These are phyloP conservation scores for Yarrowia deformans DNA, from an alignment of 805 yeast genomes.

Conservation along the genomic window DNA sequence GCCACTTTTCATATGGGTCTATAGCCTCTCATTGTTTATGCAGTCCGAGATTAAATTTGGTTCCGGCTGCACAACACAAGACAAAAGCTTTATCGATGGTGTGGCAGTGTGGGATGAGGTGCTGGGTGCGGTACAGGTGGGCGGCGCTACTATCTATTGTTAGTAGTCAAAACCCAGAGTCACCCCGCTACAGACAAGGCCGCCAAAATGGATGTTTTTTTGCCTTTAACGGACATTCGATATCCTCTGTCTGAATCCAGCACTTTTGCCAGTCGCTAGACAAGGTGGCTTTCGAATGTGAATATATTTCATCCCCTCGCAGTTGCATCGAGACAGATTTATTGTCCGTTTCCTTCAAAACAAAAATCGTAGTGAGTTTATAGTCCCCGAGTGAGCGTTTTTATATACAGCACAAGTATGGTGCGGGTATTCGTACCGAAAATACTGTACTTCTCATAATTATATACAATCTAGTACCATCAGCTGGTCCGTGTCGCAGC, in stretches of 20 bases:
- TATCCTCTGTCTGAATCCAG: neutral
- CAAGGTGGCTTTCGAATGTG: conserved; percentile 18
- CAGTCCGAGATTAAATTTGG: conserved; percentile 20
- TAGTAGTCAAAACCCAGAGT: neutral
- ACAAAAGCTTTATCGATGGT: conserved; percentile 11
- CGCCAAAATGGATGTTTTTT: neutral
- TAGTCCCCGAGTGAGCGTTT: neutral
- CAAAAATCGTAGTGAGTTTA: neutral
- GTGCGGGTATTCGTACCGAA: no score
- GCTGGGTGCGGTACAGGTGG: conserved; percentile 3
- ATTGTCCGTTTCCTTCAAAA: conserved; percentile 8
- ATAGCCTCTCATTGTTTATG: conserved; percentile 10
- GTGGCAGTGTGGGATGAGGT: conserved; percentile 33
- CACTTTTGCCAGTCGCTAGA: neutral
- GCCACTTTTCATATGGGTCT: conserved; percentile 33
- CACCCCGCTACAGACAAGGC: neutral
- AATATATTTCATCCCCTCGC: conserved; percentile 11
- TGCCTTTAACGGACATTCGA: neutral
- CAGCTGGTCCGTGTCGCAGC: neutral
- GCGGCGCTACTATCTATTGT: conserved; percentile 27
- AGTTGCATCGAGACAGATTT: neutral
- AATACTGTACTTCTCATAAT: no score
- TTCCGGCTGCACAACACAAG: neutral
- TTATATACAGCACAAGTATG: no score
- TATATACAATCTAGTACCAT: neutral